These are phyloP conservation scores for Sesbania bispinosa DNA, from an alignment of 306 rosid species.

Conservation along the genomic window DNA sequence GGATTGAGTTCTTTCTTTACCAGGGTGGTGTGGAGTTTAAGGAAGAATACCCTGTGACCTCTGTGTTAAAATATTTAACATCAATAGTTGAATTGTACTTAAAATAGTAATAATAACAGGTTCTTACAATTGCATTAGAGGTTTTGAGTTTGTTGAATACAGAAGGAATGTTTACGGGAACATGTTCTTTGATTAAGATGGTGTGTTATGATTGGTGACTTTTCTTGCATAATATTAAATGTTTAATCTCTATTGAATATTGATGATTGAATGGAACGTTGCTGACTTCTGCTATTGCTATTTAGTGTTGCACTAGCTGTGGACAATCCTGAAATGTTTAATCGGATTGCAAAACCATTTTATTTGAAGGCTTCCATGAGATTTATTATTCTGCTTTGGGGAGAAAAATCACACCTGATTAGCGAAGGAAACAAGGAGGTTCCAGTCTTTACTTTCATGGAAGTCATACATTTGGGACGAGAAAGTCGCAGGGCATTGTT, in stretches of 20 bases:
- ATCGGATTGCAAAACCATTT: conserved; percentile 60
- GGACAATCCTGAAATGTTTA: conserved; percentile 79
- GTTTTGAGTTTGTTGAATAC: neutral
- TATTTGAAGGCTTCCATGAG: conserved; percentile 52
- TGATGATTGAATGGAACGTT: neutral
- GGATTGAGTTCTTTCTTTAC: neutral
- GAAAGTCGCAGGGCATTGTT: conserved; percentile 49
- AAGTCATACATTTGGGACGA: conserved; percentile 62
- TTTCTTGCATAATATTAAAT: conserved; percentile 6
- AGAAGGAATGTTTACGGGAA: neutral
- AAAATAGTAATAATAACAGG: neutral
- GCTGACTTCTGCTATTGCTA: conserved; percentile 24
- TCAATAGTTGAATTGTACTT: neutral
- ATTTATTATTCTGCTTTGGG: conserved; percentile 90
- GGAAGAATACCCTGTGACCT: neutral
- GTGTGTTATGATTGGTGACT: neutral
- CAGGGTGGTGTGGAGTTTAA: neutral
- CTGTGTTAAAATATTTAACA: neutral
- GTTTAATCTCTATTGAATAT: conserved; percentile 8
- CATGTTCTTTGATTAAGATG: neutral
- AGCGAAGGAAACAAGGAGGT: conserved; percentile 38
- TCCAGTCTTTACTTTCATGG: conserved; percentile 57
- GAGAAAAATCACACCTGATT: conserved; percentile 65
- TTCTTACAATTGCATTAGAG: neutral
- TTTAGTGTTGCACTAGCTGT: conserved; percentile 81